A percentile compares a stretch with the other conserved stretches of the same genome.
Conservation (phyloP, 768 basidiomycete genomes). For the Lactifluus volemus region DNA sequence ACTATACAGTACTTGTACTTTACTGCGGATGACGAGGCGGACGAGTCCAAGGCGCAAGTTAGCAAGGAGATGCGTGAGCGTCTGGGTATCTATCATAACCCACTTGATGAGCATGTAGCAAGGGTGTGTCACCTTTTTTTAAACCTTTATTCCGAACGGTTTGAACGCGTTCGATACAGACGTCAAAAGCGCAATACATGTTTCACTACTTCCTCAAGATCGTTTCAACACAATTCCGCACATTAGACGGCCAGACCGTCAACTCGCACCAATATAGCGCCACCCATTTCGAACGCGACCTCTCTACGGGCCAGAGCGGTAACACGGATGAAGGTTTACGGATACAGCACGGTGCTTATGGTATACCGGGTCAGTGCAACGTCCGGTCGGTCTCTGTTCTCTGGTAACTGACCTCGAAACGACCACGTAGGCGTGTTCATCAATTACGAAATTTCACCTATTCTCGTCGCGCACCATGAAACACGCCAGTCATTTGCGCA, state of each 20-base stretch:
- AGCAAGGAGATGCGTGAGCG: slow-evolving; percentile 57
- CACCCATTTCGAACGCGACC: slow-evolving; percentile 92
- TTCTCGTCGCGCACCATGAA: slow-evolving; percentile 87
- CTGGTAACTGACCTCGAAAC: background rate
- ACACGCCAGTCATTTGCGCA: slow-evolving; percentile 93
- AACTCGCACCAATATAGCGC: slow-evolving; percentile 93
- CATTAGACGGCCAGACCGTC: slow-evolving; percentile 67
- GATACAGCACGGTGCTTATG: slow-evolving; percentile 63
- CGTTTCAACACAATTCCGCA: slow-evolving; percentile 89
- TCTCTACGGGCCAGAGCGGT: slow-evolving; percentile 51
- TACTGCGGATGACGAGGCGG: slow-evolving; percentile 75
- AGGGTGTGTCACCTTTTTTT: slow-evolving; percentile 33
- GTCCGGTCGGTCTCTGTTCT: background rate
- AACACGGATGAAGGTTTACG: slow-evolving; percentile 57
- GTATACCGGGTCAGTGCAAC: slow-evolving; percentile 49
- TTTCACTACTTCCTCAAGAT: slow-evolving; percentile 99
- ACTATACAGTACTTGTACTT: slow-evolving; percentile 75
- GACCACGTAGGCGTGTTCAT: slow-evolving; percentile 60
- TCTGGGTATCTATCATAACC: slow-evolving; percentile 66
- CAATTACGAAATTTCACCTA: slow-evolving; percentile 96
- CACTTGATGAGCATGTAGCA: slow-evolving; percentile 60
- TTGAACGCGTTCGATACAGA: slow-evolving; percentile 34
- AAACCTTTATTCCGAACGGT: too few relatives aligned
- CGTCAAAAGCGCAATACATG: slow-evolving; percentile 79
- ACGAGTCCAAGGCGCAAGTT: slow-evolving; percentile 52